These are phyloP conservation scores for Sugiyamaella qingdaonensis DNA, from an alignment of 805 yeast genomes.

Conservation along the genomic window DNA sequence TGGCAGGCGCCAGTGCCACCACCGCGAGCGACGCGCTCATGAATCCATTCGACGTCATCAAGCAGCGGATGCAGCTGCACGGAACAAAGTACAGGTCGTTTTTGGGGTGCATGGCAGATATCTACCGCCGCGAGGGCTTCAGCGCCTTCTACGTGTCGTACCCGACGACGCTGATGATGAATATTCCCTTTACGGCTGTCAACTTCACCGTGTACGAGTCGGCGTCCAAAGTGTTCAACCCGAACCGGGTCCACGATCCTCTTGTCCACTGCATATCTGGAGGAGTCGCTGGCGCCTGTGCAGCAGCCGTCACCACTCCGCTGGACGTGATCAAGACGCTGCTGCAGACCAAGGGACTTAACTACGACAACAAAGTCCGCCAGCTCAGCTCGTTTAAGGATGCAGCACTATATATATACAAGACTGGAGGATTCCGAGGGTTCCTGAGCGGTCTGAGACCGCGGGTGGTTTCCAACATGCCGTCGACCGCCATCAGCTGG, in stretches of 20 bases:
- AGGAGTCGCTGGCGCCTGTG: conserved; percentile 89
- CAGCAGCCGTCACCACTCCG: conserved; percentile 94
- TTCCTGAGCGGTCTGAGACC: conserved; percentile 86
- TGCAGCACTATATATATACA: conserved; percentile 66
- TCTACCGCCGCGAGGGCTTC: conserved; percentile 40
- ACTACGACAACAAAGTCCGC: conserved; percentile 37
- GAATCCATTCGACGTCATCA: conserved; percentile 95
- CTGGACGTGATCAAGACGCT: conserved; percentile 91
- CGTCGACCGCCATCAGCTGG: conserved; percentile 96
- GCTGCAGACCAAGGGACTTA: conserved; percentile 67
- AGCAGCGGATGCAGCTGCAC: conserved; percentile 84
- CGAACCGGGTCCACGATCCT: conserved; percentile 73
- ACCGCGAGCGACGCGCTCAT: conserved; percentile 90
- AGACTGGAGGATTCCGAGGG: conserved; percentile 45
- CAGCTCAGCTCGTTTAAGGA: conserved; percentile 60
- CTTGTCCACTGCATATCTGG: conserved; percentile 88
- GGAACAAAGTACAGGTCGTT: conserved; percentile 26
- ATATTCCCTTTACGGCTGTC: conserved; percentile 90
- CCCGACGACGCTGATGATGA: conserved; percentile 89
- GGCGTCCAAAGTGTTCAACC: conserved; percentile 72
- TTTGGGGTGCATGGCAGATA: conserved; percentile 24
- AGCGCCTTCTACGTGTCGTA: conserved; percentile 86
- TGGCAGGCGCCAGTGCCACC: conserved; percentile 90
- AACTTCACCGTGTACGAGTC: conserved; percentile 92
- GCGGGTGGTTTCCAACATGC: conserved; percentile 86